Conservation (phyloP, 2,329 filamentous ascomycete genomes). For the Ophiostoma montium region DNA sequence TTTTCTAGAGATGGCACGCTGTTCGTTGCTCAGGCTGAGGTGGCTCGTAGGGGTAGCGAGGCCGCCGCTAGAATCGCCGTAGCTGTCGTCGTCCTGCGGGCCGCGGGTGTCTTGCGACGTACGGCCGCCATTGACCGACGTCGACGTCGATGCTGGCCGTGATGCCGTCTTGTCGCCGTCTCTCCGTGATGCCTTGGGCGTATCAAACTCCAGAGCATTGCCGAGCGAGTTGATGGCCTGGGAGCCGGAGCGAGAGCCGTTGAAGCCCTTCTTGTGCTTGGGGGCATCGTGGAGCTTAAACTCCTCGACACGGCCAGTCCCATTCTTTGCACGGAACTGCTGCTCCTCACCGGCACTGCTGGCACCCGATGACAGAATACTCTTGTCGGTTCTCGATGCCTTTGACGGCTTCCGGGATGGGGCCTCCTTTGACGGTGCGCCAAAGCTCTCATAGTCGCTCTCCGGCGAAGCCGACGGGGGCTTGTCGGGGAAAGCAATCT, state of each 20-base stretch:
- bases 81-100: conserved; percentile 35
- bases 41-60: conserved; percentile 22
- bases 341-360: conserved; percentile 26
- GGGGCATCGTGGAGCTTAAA: conserved; percentile 76
- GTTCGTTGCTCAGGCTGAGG: conserved; percentile 24
- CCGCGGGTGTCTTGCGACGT: conserved; percentile 45
- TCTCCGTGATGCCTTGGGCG: conserved; percentile 24
- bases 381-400: conserved; percentile 24
- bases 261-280: conserved; percentile 37
- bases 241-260: conserved; percentile 29
- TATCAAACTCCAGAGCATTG: conserved; percentile 19
- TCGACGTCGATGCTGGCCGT: conserved; percentile 12
- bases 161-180: conserved; percentile 26
- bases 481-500: conserved; percentile 38
- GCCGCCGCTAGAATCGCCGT: conserved; percentile 25
- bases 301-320: conserved; percentile 32
- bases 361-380: conserved; percentile 19
- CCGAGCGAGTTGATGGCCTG: conserved; percentile 24
- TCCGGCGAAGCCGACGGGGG: not conserved
- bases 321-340: conserved; percentile 17
- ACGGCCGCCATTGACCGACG: conserved; percentile 27
- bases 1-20: conserved; percentile 46
- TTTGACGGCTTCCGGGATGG: conserved; percentile 35
- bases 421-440: conserved; percentile 32
- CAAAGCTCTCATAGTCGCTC: conserved; percentile 42